Base-by-base conservation (phyloP, 352 stramenopile genomes). In the Pythium apleroticum region DNA sequence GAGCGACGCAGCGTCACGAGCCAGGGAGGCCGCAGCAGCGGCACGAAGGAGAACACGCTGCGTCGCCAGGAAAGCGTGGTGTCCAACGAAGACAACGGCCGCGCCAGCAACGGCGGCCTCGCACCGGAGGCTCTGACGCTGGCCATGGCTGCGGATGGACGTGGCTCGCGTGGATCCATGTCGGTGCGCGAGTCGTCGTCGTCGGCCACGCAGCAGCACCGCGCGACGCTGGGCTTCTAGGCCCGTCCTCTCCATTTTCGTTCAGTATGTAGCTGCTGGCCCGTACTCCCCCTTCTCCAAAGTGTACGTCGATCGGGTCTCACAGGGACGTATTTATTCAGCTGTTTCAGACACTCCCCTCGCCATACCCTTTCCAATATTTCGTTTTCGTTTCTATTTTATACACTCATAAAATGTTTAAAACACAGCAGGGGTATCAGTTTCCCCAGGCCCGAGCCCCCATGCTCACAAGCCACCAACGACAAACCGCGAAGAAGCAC, bases 221-320 rank as follows among this genome's bases (percentile, higher is more conserved):
- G 83, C 39, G 83, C 83, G 17, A 92, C 83, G 30, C 78, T 92
- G 31, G 83, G 83, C 15, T 92, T 92, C 65, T 92, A 70, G 69
- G 22, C n/a, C 50, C 39, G 50, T 8, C 49, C 48, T 35, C 19
- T 52, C 68, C 63, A 71, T 53, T 71, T 30, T 35, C 20, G 56
- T 65, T 28, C 39, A 60, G 41, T 49, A 27, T 49, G 41, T 27
- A 49, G 41, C 41, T 60, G 19, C 31, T 19, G 17, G 15, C 30
- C 39, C 31, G 9, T 12, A 5, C 41, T 24, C 24, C 22, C 20
- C 31, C 56, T 17, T 20, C 12, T 24, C 28, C 35, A 20, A 50
- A 53, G 37, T 20, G 58, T 50, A 52, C 57, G 52, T 39, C n/a
- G 30, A 71, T 67, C 46, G 45, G 53, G 35, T 68, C 65, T 68